Evolutionary conservation across 31 red algal species (phyloP).

Genomic region (Bonnemaisonia californica): DNA sequence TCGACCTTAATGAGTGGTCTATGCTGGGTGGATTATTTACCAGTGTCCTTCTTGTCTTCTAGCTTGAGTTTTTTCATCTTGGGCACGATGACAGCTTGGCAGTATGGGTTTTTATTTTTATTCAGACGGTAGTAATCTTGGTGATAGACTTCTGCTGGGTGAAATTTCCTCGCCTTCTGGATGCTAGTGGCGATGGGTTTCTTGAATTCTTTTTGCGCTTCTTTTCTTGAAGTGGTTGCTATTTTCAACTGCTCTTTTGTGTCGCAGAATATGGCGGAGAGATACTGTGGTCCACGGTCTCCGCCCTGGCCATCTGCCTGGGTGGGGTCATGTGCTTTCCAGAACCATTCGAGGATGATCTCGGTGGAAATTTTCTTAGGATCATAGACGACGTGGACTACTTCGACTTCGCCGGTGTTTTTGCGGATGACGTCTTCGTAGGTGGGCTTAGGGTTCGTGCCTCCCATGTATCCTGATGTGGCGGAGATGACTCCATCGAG

Average conservation of each 20-base stretch:
- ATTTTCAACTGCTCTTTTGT: not conserved
- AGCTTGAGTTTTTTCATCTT: slow-evolving; percentile 22
- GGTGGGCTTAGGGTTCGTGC: slow-evolving; percentile 48
- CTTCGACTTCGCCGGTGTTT: slow-evolving; percentile 68
- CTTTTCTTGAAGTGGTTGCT: not conserved
- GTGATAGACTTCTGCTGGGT: slow-evolving; percentile 4
- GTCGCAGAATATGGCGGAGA: not conserved
- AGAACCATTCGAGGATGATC: slow-evolving; percentile 67
- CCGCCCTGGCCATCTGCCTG: slow-evolving; percentile 68
- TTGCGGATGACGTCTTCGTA: slow-evolving; percentile 68
- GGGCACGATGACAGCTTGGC: not conserved
- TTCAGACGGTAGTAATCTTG: slow-evolving; percentile 18
- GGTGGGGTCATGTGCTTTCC: slow-evolving; percentile 74
- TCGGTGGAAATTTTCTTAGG: slow-evolving; percentile 43
- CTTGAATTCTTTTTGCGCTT: not conserved
- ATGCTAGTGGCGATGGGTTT: not conserved
- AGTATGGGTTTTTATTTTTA: slow-evolving; percentile 17
- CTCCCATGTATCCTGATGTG: slow-evolving; percentile 58
- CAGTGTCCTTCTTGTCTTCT: slow-evolving; percentile 2
- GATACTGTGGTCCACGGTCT: slow-evolving; percentile 80
- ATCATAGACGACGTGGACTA: slow-evolving; percentile 38
- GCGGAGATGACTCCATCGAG: not conserved
- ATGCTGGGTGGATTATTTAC: too few species aligned
- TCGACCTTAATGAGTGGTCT: too few species aligned
- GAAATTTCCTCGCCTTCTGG: not conserved